phyloP scores from a whole-genome alignment of 495 filamentous ascomycete species.

The Lasiosphaeris hirsuta region DNA sequence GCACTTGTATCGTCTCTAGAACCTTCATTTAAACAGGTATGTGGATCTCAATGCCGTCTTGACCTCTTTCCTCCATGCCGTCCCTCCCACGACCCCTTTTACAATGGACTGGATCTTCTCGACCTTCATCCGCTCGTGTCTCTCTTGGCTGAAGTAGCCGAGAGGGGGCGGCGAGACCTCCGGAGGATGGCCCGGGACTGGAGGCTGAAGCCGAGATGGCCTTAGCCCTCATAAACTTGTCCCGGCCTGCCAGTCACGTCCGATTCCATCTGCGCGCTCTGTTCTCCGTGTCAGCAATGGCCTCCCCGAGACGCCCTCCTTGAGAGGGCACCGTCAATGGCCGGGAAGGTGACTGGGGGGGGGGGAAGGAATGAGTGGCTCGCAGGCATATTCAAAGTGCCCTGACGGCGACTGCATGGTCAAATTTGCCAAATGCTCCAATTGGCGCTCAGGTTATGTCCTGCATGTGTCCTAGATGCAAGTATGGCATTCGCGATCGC shows the following conservation, averaged over 20 bases:
- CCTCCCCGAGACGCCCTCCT: background rate
- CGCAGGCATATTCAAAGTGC: background rate
- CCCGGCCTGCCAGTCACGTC: background rate
- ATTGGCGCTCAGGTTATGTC: conserved; percentile 16
- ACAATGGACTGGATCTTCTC: background rate
- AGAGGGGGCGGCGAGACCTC: too few relatives aligned
- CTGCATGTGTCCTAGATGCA: conserved; percentile 12
- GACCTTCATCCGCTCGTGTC: too few relatives aligned
- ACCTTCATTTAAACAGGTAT: conserved; percentile 1
- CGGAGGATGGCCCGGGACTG: too few relatives aligned
- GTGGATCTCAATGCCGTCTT: background rate
- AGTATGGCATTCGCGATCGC: conserved; percentile 2
- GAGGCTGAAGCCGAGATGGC: too few relatives aligned
- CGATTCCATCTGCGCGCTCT: background rate
- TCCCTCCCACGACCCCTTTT: background rate
- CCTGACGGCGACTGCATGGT: conserved; percentile 10
- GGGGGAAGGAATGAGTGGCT: conserved; percentile 8
- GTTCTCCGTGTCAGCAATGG: background rate
- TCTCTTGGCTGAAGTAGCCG: too few relatives aligned
- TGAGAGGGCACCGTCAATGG: conserved; percentile 10
- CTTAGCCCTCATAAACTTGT: too few relatives aligned
- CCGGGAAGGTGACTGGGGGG: conserved; percentile 1
- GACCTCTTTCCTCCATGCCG: background rate
- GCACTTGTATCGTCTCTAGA: background rate
- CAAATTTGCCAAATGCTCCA: conserved; percentile 5